Conservation (phyloP, 1,139 yeast genomes). For the Magnusiomyces ingens region DNA sequence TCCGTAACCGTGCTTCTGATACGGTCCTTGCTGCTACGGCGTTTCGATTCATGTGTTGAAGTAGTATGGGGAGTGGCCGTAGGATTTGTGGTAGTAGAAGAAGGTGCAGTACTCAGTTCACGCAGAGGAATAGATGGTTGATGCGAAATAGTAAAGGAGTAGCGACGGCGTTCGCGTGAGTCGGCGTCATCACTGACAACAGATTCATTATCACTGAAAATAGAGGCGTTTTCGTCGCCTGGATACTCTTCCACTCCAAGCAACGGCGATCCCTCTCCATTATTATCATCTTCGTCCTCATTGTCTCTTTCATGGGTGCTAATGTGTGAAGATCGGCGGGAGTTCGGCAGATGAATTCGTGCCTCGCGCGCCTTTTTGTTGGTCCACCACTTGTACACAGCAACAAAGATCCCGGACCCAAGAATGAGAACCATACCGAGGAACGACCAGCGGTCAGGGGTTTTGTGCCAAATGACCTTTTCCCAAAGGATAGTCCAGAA, state of each 20-base stretch:
- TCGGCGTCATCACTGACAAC: constrained; percentile 3
- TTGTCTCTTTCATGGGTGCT: constrained; percentile 9
- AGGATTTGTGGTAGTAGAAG: too few relatives aligned
- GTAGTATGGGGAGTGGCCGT: too few relatives aligned
- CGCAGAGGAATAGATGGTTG: too few relatives aligned
- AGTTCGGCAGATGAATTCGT: too few relatives aligned
- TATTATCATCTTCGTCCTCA: constrained; percentile 5
- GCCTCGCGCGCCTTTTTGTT: background rate
- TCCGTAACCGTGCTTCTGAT: too few relatives aligned
- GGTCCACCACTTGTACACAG: background rate
- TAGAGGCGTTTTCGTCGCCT: background rate
- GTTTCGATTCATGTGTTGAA: too few relatives aligned
- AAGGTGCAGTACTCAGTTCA: too few relatives aligned
- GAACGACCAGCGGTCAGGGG: constrained; percentile 63
- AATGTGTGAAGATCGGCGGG: too few relatives aligned
- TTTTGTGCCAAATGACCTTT: constrained; percentile 58
- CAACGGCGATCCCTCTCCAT: background rate
- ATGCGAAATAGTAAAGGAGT: too few relatives aligned
- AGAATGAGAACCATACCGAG: constrained; percentile 64
- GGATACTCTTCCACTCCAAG: too few relatives aligned
- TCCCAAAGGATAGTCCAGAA: constrained; percentile 80
- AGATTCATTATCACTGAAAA: constrained; percentile 1
- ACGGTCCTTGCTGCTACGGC: too few relatives aligned
- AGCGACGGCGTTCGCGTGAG: too few relatives aligned
- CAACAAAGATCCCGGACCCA: constrained; percentile 48